phyloP scores from a whole-genome alignment of 768 basidiomycete species.

The Serpula lacrymans region DNA sequence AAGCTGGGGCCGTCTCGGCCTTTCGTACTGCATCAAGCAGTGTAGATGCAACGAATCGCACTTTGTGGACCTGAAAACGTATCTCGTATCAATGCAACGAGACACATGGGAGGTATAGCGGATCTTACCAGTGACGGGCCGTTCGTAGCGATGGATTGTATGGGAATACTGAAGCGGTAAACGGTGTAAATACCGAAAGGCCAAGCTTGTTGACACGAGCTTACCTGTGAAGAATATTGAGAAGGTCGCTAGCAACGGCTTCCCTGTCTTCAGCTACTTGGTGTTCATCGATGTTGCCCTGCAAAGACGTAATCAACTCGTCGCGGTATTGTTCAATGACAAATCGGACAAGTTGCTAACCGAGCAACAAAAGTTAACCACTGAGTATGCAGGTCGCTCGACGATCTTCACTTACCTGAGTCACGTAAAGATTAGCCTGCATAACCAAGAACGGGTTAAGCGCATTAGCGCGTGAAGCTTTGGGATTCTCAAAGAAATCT shows the following conservation, averaged over 20 bases:
- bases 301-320: conserved; percentile 69
- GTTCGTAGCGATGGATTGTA: conserved; percentile 88
- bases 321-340: conserved; percentile 92
- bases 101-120: background rate
- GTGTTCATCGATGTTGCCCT: conserved; percentile 60
- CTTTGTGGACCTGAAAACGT: conserved; percentile 72
- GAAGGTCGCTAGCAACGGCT: conserved; percentile 80
- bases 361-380: background rate
- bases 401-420: conserved; percentile 55
- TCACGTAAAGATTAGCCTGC: conserved; percentile 91
- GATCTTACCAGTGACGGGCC: conserved; percentile 67
- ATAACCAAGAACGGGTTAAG: conserved; percentile 88
- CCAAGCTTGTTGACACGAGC: background rate
- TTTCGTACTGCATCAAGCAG: conserved; percentile 81
- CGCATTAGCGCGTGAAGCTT: conserved; percentile 80
- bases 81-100: conserved; percentile 7
- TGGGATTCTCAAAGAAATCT: conserved; percentile 90
- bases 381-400: background rate
- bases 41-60: conserved; percentile 90
- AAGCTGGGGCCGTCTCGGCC: conserved; percentile 75
- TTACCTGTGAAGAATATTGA: conserved; percentile 81
- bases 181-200: conserved; percentile 9
- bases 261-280: conserved; percentile 73
- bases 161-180: conserved; percentile 76
- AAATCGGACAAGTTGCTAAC: conserved; percentile 87